Evolutionary conservation across 1,139 yeast species (phyloP).

Genomic region (Candida gigantensis): DNA sequence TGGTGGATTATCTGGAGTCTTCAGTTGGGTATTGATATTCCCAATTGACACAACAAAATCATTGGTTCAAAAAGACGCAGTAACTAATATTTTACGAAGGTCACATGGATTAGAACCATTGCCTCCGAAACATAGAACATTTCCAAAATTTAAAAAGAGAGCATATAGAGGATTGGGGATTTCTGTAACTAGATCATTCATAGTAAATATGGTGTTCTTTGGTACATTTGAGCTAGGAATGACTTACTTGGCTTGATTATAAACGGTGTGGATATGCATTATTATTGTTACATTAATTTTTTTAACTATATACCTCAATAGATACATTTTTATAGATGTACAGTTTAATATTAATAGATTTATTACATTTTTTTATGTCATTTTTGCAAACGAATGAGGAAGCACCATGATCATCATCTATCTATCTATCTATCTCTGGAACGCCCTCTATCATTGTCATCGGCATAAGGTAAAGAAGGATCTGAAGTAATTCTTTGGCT

Average conservation of each 20-base stretch:
- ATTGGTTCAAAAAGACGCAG: constrained; percentile 70
- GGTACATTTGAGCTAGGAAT: constrained; percentile 68
- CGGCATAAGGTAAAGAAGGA: constrained; percentile 6
- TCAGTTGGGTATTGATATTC: constrained; percentile 72
- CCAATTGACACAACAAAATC: constrained; percentile 83
- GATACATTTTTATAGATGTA: neutral
- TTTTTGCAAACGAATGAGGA: neutral
- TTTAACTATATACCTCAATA: too few relatives aligned
- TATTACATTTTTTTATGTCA: too few relatives aligned
- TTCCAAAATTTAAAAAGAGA: constrained; percentile 40
- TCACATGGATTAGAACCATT: constrained; percentile 44
- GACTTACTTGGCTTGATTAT: constrained; percentile 35
- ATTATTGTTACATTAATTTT: constrained; percentile 3
- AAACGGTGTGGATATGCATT: too few relatives aligned
- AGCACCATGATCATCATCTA: too few relatives aligned
- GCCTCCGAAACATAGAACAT: constrained; percentile 30
- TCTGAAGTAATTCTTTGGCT: constrained; percentile 8
- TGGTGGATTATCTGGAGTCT: constrained; percentile 79
- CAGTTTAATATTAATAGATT: neutral
- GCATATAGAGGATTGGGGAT: constrained; percentile 80
- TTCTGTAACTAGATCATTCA: constrained; percentile 66
- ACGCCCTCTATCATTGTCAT: constrained; percentile 18
- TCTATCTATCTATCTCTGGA: constrained; percentile 7
- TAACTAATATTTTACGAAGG: constrained; percentile 59
- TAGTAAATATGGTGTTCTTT: constrained; percentile 77